phyloP scores from a whole-genome alignment of 768 basidiomycete species.

The Panaeolus papilionaceus region DNA sequence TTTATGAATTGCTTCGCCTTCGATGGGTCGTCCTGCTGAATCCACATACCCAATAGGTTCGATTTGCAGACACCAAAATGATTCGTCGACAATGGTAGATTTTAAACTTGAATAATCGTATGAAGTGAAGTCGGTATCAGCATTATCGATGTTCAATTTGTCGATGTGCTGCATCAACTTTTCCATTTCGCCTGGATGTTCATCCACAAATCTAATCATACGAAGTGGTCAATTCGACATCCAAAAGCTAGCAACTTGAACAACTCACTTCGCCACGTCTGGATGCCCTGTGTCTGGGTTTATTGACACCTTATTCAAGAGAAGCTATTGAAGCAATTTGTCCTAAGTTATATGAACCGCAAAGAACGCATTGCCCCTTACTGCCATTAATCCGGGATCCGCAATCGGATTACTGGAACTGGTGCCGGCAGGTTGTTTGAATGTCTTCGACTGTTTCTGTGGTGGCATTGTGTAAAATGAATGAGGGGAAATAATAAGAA shows the following conservation, averaged over 20 bases:
- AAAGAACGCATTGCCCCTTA: neutral
- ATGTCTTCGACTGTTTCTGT: neutral
- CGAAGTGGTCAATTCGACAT: neutral
- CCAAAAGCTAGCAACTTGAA: neutral
- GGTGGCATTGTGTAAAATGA: neutral
- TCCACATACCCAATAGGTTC: constrained; percentile 35
- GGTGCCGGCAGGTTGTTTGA: neutral
- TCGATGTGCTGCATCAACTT: constrained; percentile 26
- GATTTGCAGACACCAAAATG: constrained; percentile 42
- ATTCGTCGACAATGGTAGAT: constrained; percentile 29
- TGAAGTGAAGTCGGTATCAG: constrained; percentile 27
- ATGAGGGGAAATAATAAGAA: neutral
- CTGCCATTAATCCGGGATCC: neutral
- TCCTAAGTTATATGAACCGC: neutral
- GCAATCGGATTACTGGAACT: neutral
- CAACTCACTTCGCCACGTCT: constrained; percentile 1
- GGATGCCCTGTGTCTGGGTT: neutral
- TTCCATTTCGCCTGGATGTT: constrained; percentile 32
- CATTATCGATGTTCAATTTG: constrained; percentile 20
- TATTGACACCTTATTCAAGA: neutral
- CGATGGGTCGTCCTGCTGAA: constrained; percentile 22
- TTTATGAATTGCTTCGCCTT: constrained; percentile 22
- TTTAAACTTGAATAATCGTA: constrained; percentile 32
- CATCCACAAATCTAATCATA: constrained; percentile 29
- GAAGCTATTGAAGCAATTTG: neutral